Conservation (phyloP, 768 basidiomycete species). For the Rhodotorula babjevae region DNA sequence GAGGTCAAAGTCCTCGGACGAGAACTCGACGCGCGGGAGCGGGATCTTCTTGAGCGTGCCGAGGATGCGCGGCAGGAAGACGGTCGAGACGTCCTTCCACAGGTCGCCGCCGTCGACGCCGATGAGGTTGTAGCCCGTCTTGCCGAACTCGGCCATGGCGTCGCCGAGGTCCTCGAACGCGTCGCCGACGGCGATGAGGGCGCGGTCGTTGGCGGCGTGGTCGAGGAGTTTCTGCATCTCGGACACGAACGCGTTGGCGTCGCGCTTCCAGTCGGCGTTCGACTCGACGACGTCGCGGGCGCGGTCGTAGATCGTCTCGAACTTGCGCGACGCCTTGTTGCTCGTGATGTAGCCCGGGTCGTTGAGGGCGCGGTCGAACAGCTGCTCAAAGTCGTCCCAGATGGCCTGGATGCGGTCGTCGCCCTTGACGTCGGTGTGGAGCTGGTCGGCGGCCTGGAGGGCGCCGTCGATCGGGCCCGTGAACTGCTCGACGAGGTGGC, state of each 20-base stretch:
- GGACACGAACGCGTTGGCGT: conserved; percentile 45
- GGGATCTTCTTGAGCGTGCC: conserved; percentile 50
- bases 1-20: conserved; percentile 47
- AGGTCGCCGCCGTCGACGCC: conserved; percentile 46
- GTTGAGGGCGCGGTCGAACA: conserved; percentile 47
- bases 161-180: conserved; percentile 48
- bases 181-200: conserved; percentile 46
- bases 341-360: conserved; percentile 49
- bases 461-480: conserved; percentile 47
- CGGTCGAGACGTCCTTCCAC: conserved; percentile 48
- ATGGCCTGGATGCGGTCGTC: conserved; percentile 47
- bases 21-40: conserved; percentile 49
- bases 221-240: conserved; percentile 41
- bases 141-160: conserved; percentile 45
- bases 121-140: conserved; percentile 46
- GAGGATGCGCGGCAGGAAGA: conserved; percentile 48
- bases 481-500: conserved; percentile 48
- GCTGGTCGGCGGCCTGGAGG: conserved; percentile 44
- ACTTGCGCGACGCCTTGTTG: conserved; percentile 47
- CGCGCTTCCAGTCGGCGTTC: conserved; percentile 45
- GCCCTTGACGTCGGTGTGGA: conserved; percentile 47
- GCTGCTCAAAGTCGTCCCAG: conserved; percentile 45
- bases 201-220: conserved; percentile 44
- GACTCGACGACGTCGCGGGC: conserved; percentile 46
- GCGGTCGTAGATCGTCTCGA: conserved; percentile 48